These are phyloP conservation scores for Porphyrellus cyaneotinctus DNA, from an alignment of 768 basidiomycete species.

Conservation along the genomic window DNA sequence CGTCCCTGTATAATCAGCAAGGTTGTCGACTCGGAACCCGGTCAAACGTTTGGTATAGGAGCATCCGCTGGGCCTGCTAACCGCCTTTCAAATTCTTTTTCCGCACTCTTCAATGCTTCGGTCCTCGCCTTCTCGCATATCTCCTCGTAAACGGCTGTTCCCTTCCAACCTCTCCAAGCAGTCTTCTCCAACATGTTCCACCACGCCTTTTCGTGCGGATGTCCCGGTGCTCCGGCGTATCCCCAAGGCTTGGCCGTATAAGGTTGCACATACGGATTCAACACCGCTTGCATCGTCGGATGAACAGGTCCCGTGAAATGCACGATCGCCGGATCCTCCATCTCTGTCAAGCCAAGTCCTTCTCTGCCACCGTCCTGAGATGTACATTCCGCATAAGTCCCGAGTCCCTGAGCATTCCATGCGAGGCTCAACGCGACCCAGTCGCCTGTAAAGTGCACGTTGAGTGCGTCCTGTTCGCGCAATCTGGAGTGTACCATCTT, in stretches of 20 bases:
- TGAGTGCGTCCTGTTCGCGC: constrained; percentile 51
- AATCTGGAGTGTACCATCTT: constrained; percentile 31
- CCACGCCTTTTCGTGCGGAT: constrained; percentile 49
- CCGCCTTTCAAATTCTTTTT: constrained; percentile 10
- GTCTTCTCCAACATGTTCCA: constrained; percentile 42
- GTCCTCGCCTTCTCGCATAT: constrained; percentile 11
- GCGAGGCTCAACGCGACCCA: constrained; percentile 40
- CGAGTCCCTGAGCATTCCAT: constrained; percentile 59
- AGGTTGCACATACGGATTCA: constrained; percentile 52
- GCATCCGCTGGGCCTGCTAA: not conserved
- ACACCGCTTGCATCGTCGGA: constrained; percentile 40
- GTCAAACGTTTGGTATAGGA: too few species aligned
- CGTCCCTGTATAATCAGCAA: too few species aligned
- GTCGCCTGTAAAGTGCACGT: constrained; percentile 39
- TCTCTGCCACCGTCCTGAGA: constrained; percentile 32
- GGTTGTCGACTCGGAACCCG: too few species aligned
- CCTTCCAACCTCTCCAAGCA: constrained; percentile 37
- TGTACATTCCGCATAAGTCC: constrained; percentile 43
- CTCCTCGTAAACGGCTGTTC: constrained; percentile 21
- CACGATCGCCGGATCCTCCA: constrained; percentile 44
- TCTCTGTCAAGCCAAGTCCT: constrained; percentile 29
- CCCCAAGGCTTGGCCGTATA: constrained; percentile 57
- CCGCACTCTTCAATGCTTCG: constrained; percentile 4
- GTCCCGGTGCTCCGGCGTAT: constrained; percentile 47
- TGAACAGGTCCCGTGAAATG: constrained; percentile 58